Percentiles rank a stretch among this genome's conserved stretches.
Conservation (phyloP, 2,329 filamentous ascomycete genomes). For the Ceratocystis cubensis region DNA sequence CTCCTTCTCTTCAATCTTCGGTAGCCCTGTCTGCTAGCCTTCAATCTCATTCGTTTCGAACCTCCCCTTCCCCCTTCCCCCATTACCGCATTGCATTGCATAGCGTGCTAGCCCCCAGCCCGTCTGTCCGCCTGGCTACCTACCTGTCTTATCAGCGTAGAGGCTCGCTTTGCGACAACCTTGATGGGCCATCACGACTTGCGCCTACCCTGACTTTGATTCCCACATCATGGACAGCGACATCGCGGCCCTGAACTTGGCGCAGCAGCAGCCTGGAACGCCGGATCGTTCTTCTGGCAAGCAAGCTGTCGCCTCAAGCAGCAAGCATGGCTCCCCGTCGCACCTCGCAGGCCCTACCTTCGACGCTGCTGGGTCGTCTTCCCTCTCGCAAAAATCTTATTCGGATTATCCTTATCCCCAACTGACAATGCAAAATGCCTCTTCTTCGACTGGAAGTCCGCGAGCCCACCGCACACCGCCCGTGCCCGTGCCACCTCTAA, state of each 20-base stretch:
- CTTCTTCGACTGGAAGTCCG: slow-evolving; percentile 13
- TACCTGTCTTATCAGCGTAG: background rate
- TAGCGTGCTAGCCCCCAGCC: background rate
- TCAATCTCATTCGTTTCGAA: background rate
- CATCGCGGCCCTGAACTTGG: background rate
- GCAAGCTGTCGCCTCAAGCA: slow-evolving; percentile 5
- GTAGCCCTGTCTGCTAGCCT: background rate
- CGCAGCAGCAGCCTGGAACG: slow-evolving; percentile 14
- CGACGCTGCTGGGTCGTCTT: slow-evolving; percentile 13
- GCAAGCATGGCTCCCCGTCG: slow-evolving; percentile 1
- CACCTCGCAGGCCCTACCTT: slow-evolving; percentile 11
- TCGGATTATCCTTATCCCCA: slow-evolving; percentile 20
- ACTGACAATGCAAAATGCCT: slow-evolving; percentile 1
- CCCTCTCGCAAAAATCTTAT: slow-evolving; percentile 13
- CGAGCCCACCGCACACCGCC: slow-evolving; percentile 32
- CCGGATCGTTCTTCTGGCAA: slow-evolving; percentile 18
- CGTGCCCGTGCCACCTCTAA: slow-evolving; percentile 27
- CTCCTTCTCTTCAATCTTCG: background rate
- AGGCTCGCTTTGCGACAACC: background rate
- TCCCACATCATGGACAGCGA: slow-evolving; percentile 14
- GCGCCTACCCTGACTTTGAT: background rate
- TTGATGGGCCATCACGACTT: slow-evolving; percentile 3
- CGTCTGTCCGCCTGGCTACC: background rate
- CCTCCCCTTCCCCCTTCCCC: background rate
- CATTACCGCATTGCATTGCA: background rate